These are phyloP conservation scores for Terfezia claveryi DNA, from an alignment of 495 filamentous ascomycete species.

Conservation along the genomic window DNA sequence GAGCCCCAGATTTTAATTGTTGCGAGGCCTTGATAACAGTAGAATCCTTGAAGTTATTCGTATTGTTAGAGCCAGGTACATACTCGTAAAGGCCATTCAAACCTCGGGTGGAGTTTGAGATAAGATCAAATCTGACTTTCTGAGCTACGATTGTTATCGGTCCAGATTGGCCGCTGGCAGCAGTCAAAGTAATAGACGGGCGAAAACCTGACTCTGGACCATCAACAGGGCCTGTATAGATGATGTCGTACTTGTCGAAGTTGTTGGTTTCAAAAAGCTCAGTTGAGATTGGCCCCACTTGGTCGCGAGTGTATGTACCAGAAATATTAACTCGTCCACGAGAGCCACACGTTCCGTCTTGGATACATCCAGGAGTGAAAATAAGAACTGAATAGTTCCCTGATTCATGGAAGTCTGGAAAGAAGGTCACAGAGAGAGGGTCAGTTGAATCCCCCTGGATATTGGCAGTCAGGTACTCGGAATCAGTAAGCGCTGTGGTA, in stretches of 20 bases:
- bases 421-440: constrained; percentile 42
- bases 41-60: constrained; percentile 44
- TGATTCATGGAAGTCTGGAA: constrained; percentile 66
- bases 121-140: constrained; percentile 52
- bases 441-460: constrained; percentile 27
- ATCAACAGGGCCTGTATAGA: constrained; percentile 71
- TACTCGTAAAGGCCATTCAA: constrained; percentile 88
- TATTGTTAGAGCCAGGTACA: constrained; percentile 40
- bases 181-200: constrained; percentile 58
- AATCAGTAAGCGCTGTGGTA: constrained; percentile 29
- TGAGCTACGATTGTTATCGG: constrained; percentile 54
- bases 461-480: constrained; percentile 52
- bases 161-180: constrained; percentile 37
- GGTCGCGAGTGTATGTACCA: constrained; percentile 24
- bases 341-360: constrained; percentile 50
- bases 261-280: constrained; percentile 70
- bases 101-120: constrained; percentile 35
- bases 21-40: constrained; percentile 51
- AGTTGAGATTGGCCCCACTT: constrained; percentile 21
- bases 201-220: constrained; percentile 50
- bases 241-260: constrained; percentile 80
- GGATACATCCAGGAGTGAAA: constrained; percentile 73
- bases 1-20: constrained; percentile 39
- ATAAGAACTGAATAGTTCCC: constrained; percentile 76
- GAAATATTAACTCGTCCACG: constrained; percentile 67